These are phyloP conservation scores for Alternaria gaisen DNA, from an alignment of 2,329 filamentous ascomycete genomes.

Conservation along the genomic window DNA sequence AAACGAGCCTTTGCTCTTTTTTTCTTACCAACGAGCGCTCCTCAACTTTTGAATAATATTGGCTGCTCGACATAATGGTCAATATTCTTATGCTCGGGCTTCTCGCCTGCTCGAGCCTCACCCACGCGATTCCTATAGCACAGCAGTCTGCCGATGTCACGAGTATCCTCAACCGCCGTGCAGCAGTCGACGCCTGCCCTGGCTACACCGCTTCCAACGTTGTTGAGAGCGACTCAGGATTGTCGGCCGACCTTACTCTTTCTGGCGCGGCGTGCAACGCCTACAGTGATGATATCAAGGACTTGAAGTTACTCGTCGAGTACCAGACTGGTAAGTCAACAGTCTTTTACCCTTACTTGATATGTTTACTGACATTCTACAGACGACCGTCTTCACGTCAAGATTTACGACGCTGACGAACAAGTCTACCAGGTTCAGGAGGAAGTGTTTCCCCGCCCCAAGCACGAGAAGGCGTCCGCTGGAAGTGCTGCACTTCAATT, in stretches of 20 bases:
- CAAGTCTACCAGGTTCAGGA: conserved; percentile 79
- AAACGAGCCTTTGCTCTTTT: neutral
- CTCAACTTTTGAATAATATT: conserved; percentile 9
- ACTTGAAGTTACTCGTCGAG: conserved; percentile 67
- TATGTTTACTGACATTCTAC: conserved; percentile 18
- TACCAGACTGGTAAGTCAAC: conserved; percentile 65
- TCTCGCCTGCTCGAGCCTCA: conserved; percentile 24
- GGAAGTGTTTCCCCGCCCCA: conserved; percentile 70
- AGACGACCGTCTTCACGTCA: conserved; percentile 76
- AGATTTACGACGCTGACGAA: conserved; percentile 75
- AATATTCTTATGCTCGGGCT: conserved; percentile 27
- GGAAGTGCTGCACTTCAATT: conserved; percentile 62
- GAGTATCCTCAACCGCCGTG: conserved; percentile 14
- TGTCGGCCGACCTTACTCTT: conserved; percentile 75
- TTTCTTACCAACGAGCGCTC: conserved; percentile 5
- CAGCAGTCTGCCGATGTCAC: conserved; percentile 7
- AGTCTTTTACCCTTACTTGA: neutral
- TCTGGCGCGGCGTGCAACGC: conserved; percentile 71
- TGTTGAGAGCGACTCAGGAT: conserved; percentile 59
- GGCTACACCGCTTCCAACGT: conserved; percentile 74
- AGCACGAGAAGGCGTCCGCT: conserved; percentile 45
- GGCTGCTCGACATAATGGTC: conserved; percentile 24
- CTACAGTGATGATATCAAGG: conserved; percentile 66
- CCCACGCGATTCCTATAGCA: conserved; percentile 26
- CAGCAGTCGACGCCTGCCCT: conserved; percentile 65